These are phyloP conservation scores for Penicillium subrubescens DNA, from an alignment of 495 filamentous ascomycete genomes.

Conservation along the genomic window DNA sequence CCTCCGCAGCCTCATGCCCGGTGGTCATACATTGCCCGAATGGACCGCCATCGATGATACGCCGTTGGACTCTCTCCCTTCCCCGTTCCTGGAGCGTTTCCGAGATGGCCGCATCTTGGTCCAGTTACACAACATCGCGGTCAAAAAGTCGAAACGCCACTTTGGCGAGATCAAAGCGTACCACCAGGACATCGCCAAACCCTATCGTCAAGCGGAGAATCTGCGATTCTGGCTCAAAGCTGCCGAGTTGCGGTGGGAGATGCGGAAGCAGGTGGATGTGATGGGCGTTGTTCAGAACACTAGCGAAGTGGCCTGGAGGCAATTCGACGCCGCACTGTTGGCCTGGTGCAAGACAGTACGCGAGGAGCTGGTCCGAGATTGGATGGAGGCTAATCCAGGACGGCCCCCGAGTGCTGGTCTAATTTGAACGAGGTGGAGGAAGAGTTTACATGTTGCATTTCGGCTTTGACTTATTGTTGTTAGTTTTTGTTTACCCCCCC, in stretches of 20 bases:
- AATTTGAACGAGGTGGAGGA: conserved; percentile 20
- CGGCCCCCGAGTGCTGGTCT: conserved; percentile 31
- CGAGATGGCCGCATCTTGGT: conserved; percentile 81
- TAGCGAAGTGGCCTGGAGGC: conserved; percentile 68
- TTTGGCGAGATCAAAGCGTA: conserved; percentile 91
- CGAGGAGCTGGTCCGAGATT: conserved; percentile 70
- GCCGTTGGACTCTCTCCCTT: conserved; percentile 55
- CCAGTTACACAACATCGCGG: conserved; percentile 82
- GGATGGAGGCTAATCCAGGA: conserved; percentile 43
- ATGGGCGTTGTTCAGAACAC: conserved; percentile 77
- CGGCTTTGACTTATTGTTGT: background rate
- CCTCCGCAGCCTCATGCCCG: conserved; percentile 60
- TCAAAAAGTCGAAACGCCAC: conserved; percentile 77
- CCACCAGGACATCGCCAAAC: conserved; percentile 89
- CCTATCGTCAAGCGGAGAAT: conserved; percentile 92
- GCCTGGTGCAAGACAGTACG: conserved; percentile 78
- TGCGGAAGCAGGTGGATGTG: conserved; percentile 80
- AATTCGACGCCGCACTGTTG: conserved; percentile 78
- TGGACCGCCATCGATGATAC: conserved; percentile 65
- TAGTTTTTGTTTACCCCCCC: conserved; percentile 6
- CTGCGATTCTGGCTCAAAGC: conserved; percentile 95
- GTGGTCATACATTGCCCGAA: conserved; percentile 59
- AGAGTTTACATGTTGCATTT: conserved; percentile 4
- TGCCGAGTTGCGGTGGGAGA: conserved; percentile 91
- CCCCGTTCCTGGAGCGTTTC: conserved; percentile 71